Conservation (phyloP, 139 green algal species). For the Ulvella scutata region DNA sequence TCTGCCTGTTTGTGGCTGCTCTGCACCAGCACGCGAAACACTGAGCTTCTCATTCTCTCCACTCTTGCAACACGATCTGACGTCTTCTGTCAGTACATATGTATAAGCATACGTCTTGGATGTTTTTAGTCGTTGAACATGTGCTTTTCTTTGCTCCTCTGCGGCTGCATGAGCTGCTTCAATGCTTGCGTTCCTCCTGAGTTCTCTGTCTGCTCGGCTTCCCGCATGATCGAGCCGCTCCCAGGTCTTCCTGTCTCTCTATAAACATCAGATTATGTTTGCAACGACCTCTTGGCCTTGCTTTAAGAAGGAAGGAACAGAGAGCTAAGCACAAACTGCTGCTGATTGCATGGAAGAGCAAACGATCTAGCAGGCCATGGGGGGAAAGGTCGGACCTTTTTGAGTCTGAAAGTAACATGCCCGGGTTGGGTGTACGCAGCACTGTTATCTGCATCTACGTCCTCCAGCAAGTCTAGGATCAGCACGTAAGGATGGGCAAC, state of each 20-base stretch:
- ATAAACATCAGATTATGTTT: neutral
- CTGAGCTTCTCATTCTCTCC: neutral
- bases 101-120: conserved; percentile 23
- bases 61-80: neutral
- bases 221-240: conserved; percentile 13
- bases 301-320: no score
- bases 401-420: conserved; percentile 5
- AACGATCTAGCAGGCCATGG: no score
- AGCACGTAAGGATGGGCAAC: conserved; percentile 44
- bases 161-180: conserved; percentile 16
- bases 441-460: conserved; percentile 26
- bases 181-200: conserved; percentile 26
- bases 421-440: conserved; percentile 9
- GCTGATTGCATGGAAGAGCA: no score
- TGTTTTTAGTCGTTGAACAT: conserved; percentile 18
- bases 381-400: conserved; percentile 9
- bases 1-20: conserved; percentile 20
- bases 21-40: conserved; percentile 2
- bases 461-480: conserved; percentile 29
- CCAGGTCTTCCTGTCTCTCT: conserved; percentile 27
- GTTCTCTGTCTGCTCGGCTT: conserved; percentile 10
- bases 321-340: no score
- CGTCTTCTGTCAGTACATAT: neutral
- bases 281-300: no score
- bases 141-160: conserved; percentile 12